Evolutionary conservation across 2,329 filamentous ascomycete genomes (phyloP).

Genomic region (Verticillium zaregamsianum): DNA sequence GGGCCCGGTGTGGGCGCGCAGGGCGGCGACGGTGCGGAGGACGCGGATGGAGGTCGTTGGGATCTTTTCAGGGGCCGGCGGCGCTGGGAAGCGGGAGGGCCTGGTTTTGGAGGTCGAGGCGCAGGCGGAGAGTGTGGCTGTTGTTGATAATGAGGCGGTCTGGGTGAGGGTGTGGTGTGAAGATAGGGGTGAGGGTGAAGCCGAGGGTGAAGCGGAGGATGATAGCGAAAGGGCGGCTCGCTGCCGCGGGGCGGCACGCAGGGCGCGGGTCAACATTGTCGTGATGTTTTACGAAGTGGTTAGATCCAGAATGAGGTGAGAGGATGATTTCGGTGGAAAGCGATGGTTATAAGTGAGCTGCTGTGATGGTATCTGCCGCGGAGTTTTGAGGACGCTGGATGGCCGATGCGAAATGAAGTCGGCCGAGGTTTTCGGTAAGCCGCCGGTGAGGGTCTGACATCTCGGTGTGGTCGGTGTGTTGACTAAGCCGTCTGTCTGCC

Average conservation of each 20-base stretch:
- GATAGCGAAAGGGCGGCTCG: background rate
- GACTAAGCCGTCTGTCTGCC: background rate
- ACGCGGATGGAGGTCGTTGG: constrained; percentile 60
- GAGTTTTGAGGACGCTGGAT: constrained; percentile 35
- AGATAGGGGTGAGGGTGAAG: background rate
- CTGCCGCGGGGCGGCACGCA: constrained; percentile 9
- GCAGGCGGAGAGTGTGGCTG: constrained; percentile 13
- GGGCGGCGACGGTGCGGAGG: constrained; percentile 68
- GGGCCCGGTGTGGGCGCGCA: constrained; percentile 66
- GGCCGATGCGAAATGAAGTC: background rate
- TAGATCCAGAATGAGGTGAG: constrained; percentile 4
- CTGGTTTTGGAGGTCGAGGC: constrained; percentile 13
- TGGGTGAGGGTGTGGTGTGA: constrained; percentile 9
- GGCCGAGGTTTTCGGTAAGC: constrained; percentile 11
- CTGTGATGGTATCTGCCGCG: constrained; percentile 47
- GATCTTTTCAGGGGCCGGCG: constrained; percentile 37
- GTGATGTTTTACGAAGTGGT: background rate
- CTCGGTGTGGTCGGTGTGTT: background rate
- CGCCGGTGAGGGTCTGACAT: constrained; percentile 3
- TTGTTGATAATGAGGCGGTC: constrained; percentile 10
- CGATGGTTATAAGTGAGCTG: constrained; percentile 17
- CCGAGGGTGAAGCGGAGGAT: background rate
- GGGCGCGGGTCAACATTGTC: constrained; percentile 10
- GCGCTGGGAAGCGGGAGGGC: constrained; percentile 14
- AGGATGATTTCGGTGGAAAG: constrained; percentile 26